phyloP scores from a whole-genome alignment of 73 alveolate species.

The Blepharisma stoltei region DNA sequence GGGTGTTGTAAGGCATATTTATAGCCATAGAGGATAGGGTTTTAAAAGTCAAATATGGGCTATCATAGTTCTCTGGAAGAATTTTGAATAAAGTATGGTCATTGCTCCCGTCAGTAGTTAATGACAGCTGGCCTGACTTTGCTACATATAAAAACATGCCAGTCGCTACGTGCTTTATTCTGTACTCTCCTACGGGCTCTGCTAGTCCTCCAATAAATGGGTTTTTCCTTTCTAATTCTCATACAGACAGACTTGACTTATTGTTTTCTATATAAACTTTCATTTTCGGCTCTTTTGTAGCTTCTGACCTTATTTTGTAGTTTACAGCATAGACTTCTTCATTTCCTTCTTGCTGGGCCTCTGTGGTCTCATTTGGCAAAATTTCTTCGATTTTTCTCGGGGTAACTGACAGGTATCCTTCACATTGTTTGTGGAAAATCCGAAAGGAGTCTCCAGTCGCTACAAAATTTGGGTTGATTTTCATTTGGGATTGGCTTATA shows the following conservation, averaged over 20 bases:
- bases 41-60: background rate
- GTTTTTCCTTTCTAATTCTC: constrained; percentile 1
- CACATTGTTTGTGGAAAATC: background rate
- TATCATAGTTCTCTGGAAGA: background rate
- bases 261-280: constrained; percentile 16
- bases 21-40: too few relatives aligned
- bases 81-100: background rate
- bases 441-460: constrained; percentile 31
- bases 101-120: background rate
- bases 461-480: constrained; percentile 12
- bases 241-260: background rate
- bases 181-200: background rate
- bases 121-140: background rate
- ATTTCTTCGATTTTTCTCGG: constrained; percentile 21
- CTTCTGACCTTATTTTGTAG: background rate
- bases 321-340: background rate
- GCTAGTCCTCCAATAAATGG: constrained; percentile 27
- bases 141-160: background rate
- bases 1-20: too few relatives aligned
- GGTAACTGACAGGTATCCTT: constrained; percentile 1
- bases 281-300: background rate
- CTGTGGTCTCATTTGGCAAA: background rate
- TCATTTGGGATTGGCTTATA: background rate
- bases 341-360: too few relatives aligned
- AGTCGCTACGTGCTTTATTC: constrained; percentile 15